phyloP scores from a whole-genome alignment of 192 early-diverging fungal genomes.

The Podila horticola region DNA sequence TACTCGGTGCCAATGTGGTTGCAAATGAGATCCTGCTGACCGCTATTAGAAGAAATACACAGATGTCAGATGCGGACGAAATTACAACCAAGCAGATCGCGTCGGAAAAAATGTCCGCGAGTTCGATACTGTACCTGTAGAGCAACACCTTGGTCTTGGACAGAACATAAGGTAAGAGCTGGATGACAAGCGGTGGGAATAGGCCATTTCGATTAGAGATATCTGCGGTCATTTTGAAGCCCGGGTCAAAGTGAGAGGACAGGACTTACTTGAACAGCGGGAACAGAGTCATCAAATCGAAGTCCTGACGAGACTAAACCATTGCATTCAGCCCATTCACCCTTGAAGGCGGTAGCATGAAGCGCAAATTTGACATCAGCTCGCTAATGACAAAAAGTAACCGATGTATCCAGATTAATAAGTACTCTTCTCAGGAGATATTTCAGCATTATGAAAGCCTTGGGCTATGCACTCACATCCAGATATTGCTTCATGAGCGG shows the following conservation, averaged over 20 bases:
- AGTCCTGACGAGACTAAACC: constrained; percentile 56
- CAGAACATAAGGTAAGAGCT: constrained; percentile 74
- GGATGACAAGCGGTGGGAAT: neutral
- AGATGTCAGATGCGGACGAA: too few species aligned
- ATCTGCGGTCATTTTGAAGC: neutral
- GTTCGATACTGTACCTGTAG: constrained; percentile 61
- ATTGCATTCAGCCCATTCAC: constrained; percentile 75
- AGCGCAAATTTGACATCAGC: constrained; percentile 63
- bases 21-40: constrained; percentile 85
- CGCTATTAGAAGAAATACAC: constrained; percentile 53
- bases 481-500: constrained; percentile 56
- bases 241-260: neutral
- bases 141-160: constrained; percentile 64
- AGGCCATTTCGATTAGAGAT: neutral
- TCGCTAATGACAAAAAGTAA: constrained; percentile 34
- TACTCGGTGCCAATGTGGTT: constrained; percentile 77
- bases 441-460: neutral
- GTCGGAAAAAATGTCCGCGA: neutral
- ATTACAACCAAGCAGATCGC: neutral
- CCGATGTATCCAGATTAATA: neutral
- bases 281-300: constrained; percentile 58
- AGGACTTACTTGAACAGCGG: constrained; percentile 65
- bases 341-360: constrained; percentile 55
- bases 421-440: neutral
- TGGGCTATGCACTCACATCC: constrained; percentile 50